Evolutionary conservation across 441 rosid genomes (phyloP), one percentile per base, ranked within the genome.

Genomic region (Biscutella laevigata): DNA sequence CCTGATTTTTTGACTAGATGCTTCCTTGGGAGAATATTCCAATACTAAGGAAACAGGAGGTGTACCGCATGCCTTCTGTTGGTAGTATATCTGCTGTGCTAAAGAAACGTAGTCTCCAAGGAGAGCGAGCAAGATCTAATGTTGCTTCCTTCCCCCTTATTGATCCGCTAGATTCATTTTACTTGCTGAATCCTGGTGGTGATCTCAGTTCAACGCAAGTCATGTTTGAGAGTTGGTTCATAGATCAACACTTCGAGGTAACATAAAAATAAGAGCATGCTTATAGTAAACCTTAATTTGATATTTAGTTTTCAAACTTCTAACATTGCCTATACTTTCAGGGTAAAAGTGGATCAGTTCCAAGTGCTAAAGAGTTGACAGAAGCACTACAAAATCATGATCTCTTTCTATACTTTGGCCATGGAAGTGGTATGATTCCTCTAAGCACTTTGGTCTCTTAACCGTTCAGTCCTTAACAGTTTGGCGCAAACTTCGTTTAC

Each of bases 21-120:
- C 89, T 94, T 76, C 96, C 99, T 7, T 94, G 99, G 99, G 99
- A 94, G 73, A 94, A 72, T 64, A 71, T 94, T 48, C 97, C 99
- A 2, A 73, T 71, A 45, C 73, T 94, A 28, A 77, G 99, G 74
- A 82, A 77, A 54, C 95, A 84, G 53, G 99, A 86, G 74, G 90
- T 84, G 50, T 92, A 92, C 70, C 90, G 97, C 47, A 84, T 92
- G 95, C 99, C 99, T 51, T 86, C 95, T 7, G 85, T 88, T 16
- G 79, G 79, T 57, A 86, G 95, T 66, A 84, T 86, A 64, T 68
- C 65, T 15, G 62, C 69, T 22, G 74, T 74, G 36, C 74, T 86
- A 40, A 69, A 81, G 51, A 82, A 76, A 72, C 78, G 76, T 55
- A 40, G 43, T 59, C 67, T 49, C 48, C 57, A 46, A 12, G 76